Evolutionary conservation across 2,329 filamentous ascomycete species (phyloP).

Genomic region (Plectosphaerella plurivora): DNA sequence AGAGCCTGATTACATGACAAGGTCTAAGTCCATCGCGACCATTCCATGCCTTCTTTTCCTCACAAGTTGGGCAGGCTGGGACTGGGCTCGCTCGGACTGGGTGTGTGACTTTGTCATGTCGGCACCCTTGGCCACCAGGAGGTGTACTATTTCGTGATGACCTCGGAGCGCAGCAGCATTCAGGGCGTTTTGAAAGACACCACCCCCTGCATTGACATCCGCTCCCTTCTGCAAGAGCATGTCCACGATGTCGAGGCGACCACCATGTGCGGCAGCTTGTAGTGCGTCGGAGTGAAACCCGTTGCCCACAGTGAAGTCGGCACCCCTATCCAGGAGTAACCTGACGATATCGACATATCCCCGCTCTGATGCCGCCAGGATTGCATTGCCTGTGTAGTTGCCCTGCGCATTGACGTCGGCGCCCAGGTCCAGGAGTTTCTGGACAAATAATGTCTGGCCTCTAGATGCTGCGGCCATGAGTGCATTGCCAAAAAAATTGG

Average conservation of each 20-base stretch:
- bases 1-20: no score
- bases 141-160: no score
- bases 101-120: no score
- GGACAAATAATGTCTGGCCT: neutral
- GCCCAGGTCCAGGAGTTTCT: constrained; percentile 24
- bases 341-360: neutral
- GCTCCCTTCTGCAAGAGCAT: neutral
- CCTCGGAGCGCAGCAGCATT: neutral
- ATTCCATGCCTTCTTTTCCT: no score
- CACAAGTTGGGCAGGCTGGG: no score
- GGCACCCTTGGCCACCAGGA: no score
- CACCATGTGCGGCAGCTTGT: neutral
- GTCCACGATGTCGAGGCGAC: neutral
- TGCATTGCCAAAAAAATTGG: neutral
- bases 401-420: constrained; percentile 22
- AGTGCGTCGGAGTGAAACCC: neutral
- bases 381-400: neutral
- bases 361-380: neutral
- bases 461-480: neutral
- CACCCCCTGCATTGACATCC: neutral
- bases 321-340: neutral
- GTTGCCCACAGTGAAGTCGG: neutral
- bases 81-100: no score
- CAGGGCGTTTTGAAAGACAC: neutral
- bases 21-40: no score